Conservation (phyloP, 495 filamentous ascomycete genomes). For the Xylaria palmicola region DNA sequence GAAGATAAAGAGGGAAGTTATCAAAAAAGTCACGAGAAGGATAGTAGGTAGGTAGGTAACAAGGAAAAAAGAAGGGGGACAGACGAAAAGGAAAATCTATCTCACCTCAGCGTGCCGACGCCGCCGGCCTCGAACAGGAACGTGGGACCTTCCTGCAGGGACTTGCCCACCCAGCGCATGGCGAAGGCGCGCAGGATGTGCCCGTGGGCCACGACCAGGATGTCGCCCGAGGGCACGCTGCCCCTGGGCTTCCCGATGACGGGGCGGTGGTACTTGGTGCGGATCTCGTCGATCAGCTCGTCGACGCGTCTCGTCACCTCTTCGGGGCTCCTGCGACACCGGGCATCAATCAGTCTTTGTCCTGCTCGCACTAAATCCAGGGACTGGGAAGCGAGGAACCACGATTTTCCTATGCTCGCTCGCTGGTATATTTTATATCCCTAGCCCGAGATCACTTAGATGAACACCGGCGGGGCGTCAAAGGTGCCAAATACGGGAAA, state of each 20-base stretch:
- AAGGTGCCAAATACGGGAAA: no score
- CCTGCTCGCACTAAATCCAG: no score
- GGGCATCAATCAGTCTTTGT: not conserved
- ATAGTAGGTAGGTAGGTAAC: not conserved
- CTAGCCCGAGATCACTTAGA: no score
- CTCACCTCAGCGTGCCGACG: constrained; percentile 74
- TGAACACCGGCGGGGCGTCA: not conserved
- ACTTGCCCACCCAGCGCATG: constrained; percentile 78
- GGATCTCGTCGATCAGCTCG: constrained; percentile 71
- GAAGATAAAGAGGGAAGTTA: no score
- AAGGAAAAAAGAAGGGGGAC: not conserved
- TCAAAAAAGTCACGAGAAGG: not conserved
- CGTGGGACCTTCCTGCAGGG: constrained; percentile 61
- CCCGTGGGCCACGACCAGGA: constrained; percentile 73
- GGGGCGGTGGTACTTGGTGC: constrained; percentile 54
- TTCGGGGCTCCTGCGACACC: constrained; percentile 48
- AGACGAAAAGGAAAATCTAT: not conserved
- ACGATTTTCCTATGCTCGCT: not conserved
- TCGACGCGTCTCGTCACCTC: constrained; percentile 71
- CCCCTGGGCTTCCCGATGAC: constrained; percentile 50
- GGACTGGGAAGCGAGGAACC: no score
- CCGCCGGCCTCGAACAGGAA: constrained; percentile 81
- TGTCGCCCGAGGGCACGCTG: constrained; percentile 42
- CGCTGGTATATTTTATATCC: no score
- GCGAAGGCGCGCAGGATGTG: constrained; percentile 88